Percentiles rank a stretch among this genome's conserved stretches.
Evolutionary conservation across 2,329 filamentous ascomycete genomes (phyloP).

Genomic region (Plectosphaerella cucumerina): DNA sequence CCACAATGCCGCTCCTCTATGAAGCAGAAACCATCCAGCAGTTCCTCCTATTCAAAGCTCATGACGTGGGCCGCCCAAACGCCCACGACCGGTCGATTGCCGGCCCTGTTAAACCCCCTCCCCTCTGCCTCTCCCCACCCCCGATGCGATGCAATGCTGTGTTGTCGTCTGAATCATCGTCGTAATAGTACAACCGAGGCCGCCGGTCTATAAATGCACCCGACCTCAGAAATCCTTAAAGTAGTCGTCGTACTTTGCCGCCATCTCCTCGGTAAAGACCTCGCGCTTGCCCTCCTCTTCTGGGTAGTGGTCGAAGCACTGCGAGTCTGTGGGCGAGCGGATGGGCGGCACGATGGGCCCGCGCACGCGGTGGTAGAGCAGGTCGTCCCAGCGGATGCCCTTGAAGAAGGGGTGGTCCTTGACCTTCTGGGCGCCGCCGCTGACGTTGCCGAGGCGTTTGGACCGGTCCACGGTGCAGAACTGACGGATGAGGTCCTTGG

Average conservation of each 20-base stretch:
- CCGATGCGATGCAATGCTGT: background rate
- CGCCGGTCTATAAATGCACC: background rate
- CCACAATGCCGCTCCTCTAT: too few species aligned
- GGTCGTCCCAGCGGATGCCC: conserved; percentile 68
- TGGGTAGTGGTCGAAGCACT: conserved; percentile 82
- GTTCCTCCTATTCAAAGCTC: too few species aligned
- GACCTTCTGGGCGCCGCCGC: conserved; percentile 66
- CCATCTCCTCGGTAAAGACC: conserved; percentile 65
- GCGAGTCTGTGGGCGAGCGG: conserved; percentile 66
- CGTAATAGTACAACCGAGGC: background rate
- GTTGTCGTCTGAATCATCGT: background rate
- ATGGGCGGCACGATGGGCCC: conserved; percentile 76
- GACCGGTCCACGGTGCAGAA: conserved; percentile 78
- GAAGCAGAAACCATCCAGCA: too few species aligned
- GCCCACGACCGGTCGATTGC: too few species aligned
- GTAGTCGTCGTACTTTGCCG: conserved; percentile 62
- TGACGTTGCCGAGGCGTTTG: conserved; percentile 72
- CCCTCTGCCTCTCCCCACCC: background rate
- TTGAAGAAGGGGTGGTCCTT: conserved; percentile 75
- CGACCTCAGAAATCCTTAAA: conserved; percentile 67
- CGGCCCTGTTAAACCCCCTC: background rate
- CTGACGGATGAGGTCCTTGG: conserved; percentile 69
- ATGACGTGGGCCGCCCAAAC: too few species aligned
- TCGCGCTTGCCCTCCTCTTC: conserved; percentile 65
- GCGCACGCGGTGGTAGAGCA: conserved; percentile 58